These are phyloP conservation scores for Mariannaea sp. DNA, from an alignment of 2,329 filamentous ascomycete genomes.

Conservation along the genomic window DNA sequence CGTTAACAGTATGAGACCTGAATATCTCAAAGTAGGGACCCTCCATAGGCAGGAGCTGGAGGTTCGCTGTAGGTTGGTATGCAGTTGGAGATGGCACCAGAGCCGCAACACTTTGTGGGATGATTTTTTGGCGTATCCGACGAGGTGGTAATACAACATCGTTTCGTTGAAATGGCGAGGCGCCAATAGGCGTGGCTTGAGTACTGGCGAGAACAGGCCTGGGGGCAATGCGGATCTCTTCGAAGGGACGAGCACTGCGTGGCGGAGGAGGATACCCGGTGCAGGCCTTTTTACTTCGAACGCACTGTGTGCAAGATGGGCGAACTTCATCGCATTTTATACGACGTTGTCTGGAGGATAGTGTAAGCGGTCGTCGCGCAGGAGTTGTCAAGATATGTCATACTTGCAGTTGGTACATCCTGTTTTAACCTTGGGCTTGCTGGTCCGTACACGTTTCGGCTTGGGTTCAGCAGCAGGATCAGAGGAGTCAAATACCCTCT, in stretches of 20 bases:
- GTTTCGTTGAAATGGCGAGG: slow-evolving; percentile 24
- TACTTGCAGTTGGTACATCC: slow-evolving; percentile 73
- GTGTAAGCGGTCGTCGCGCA: slow-evolving; percentile 29
- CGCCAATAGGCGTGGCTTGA: slow-evolving; percentile 20
- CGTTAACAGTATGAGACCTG: slow-evolving; percentile 62
- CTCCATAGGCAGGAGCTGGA: slow-evolving; percentile 58
- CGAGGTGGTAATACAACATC: slow-evolving; percentile 42
- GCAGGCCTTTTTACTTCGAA: slow-evolving; percentile 62
- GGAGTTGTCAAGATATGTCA: slow-evolving; percentile 39
- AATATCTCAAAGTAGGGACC: slow-evolving; percentile 67
- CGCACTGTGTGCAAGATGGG: slow-evolving; percentile 64
- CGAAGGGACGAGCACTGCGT: slow-evolving; percentile 51
- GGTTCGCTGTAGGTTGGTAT: slow-evolving; percentile 49
- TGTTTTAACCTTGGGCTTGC: slow-evolving; percentile 67
- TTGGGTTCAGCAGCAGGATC: slow-evolving; percentile 16
- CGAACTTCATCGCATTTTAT: slow-evolving; percentile 71
- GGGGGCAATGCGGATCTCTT: slow-evolving; percentile 56
- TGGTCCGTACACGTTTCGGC: slow-evolving; percentile 54
- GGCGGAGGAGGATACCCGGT: slow-evolving; percentile 65
- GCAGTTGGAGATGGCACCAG: slow-evolving; percentile 40
- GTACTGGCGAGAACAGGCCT: slow-evolving; percentile 45
- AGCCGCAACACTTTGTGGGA: slow-evolving; percentile 26
- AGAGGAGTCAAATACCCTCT: slow-evolving; percentile 1
- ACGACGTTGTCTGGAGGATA: slow-evolving; percentile 54
- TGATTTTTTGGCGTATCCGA: slow-evolving; percentile 33